Percentiles rank a stretch among this genome's conserved stretches.
These are phyloP conservation scores for Straminergon stramineum DNA, from an alignment of 225 moss, liverwort and hornwort species.

Conservation along the genomic window DNA sequence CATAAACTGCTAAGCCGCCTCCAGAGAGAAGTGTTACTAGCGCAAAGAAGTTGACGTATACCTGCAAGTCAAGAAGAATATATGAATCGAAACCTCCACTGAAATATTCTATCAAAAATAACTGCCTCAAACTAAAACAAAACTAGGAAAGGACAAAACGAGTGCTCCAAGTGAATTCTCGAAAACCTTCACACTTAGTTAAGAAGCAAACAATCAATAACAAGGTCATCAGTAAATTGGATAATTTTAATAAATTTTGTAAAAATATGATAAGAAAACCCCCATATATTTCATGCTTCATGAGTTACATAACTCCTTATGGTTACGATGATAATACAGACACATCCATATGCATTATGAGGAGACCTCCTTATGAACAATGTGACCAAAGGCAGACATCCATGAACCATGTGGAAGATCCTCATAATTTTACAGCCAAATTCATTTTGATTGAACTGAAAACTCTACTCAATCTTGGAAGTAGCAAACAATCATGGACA, in stretches of 20 bases:
- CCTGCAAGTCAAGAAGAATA: slow-evolving; percentile 24
- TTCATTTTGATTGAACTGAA: neutral
- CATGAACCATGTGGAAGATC: neutral
- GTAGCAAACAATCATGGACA: neutral
- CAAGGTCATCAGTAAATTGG: neutral
- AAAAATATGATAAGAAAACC: neutral
- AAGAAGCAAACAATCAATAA: neutral
- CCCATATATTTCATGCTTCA: neutral
- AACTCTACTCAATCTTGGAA: neutral
- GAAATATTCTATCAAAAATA: neutral
- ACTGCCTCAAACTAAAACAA: neutral
- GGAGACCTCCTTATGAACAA: neutral
- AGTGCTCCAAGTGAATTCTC: neutral
- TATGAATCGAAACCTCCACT: neutral
- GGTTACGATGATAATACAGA: neutral
- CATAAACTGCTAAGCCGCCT: slow-evolving; percentile 76
- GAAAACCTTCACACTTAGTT: neutral
- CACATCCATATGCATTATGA: neutral
- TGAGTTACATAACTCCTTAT: neutral
- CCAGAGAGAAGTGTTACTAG: slow-evolving; percentile 55
- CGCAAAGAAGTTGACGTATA: slow-evolving; percentile 73
- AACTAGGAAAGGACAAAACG: too few relatives aligned
- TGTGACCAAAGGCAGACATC: neutral
- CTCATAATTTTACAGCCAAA: neutral
- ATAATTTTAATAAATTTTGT: neutral